phyloP scores from a whole-genome alignment of 164 flowering plant genomes.

The Sedum album region DNA sequence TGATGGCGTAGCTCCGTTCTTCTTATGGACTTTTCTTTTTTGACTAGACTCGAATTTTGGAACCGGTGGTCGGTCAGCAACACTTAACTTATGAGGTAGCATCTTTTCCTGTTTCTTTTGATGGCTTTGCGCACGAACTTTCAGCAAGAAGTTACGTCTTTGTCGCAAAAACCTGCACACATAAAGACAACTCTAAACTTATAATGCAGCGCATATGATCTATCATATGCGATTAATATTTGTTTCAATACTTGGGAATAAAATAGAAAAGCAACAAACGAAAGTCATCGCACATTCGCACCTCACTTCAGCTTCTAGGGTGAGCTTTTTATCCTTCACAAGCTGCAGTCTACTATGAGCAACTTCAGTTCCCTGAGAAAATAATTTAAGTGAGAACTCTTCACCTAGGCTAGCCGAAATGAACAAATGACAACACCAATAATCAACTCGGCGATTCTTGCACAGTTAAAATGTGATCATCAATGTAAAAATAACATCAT shows the following conservation, averaged over 20 bases:
- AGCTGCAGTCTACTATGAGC: constrained; percentile 33
- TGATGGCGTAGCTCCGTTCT: constrained; percentile 14
- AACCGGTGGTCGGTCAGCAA: neutral
- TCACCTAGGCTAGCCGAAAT: neutral
- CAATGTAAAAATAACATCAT: neutral
- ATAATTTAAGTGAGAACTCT: neutral
- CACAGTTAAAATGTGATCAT: neutral
- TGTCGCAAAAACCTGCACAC: constrained; percentile 44
- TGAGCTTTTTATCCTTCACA: constrained; percentile 33
- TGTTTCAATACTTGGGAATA: too few relatives aligned
- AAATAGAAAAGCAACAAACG: too few relatives aligned
- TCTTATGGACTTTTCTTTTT: constrained; percentile 14
- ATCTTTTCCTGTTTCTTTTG: constrained; percentile 11
- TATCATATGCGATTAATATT: too few relatives aligned
- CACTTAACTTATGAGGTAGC: constrained; percentile 6
- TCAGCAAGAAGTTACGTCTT: constrained; percentile 32
- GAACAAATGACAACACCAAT: neutral
- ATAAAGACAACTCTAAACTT: neutral
- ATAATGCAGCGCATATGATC: neutral
- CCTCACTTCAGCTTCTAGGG: constrained; percentile 61
- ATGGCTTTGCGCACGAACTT: constrained; percentile 17
- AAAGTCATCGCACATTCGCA: constrained; percentile 4
- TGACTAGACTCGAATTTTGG: constrained; percentile 23
- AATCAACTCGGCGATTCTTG: neutral
- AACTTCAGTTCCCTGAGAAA: constrained; percentile 49